Percentiles rank a stretch among this genome's conserved stretches.
phyloP scores from a whole-genome alignment of 2,329 filamentous ascomycete genomes.

The Stagonosporopsis tanaceti region DNA sequence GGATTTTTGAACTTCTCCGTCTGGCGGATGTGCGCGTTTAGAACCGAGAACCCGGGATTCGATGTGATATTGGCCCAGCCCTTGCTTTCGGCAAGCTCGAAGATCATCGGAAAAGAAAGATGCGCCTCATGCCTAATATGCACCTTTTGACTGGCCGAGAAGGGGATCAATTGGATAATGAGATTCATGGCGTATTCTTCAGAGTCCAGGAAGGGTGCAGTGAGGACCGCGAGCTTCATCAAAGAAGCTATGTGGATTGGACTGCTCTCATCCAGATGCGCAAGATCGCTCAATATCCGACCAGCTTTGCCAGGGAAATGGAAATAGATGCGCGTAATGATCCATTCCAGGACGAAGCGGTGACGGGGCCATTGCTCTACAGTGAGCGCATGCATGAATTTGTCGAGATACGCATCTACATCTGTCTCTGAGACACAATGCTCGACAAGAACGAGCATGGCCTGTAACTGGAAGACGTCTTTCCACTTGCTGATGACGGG shows the following conservation, averaged over 20 bases:
- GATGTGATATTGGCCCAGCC: conserved; percentile 48
- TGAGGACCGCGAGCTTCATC: conserved; percentile 56
- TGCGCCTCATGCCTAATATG: conserved; percentile 63
- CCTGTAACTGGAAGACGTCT: conserved; percentile 57
- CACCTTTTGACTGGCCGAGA: conserved; percentile 59
- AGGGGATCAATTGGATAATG: conserved; percentile 53
- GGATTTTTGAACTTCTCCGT: conserved; percentile 54
- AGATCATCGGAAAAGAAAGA: conserved; percentile 57
- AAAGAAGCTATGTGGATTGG: conserved; percentile 58
- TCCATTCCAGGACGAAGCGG: conserved; percentile 58
- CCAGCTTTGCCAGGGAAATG: conserved; percentile 42
- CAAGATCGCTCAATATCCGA: conserved; percentile 48
- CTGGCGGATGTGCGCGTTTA: conserved; percentile 55
- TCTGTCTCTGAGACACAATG: conserved; percentile 41
- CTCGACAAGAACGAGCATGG: conserved; percentile 55
- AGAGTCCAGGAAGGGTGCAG: conserved; percentile 49
- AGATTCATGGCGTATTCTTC: conserved; percentile 51
- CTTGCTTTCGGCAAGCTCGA: conserved; percentile 49
- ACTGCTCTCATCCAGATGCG: conserved; percentile 53
- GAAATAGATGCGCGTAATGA: conserved; percentile 54
- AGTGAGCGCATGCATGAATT: conserved; percentile 52
- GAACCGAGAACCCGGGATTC: conserved; percentile 52
- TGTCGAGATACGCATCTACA: conserved; percentile 45
- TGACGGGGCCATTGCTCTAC: conserved; percentile 58
- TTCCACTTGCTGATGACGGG: conserved; percentile 59